Evolutionary conservation across 306 rosid genomes (phyloP).

Genomic region (Dicorynia guianensis): DNA sequence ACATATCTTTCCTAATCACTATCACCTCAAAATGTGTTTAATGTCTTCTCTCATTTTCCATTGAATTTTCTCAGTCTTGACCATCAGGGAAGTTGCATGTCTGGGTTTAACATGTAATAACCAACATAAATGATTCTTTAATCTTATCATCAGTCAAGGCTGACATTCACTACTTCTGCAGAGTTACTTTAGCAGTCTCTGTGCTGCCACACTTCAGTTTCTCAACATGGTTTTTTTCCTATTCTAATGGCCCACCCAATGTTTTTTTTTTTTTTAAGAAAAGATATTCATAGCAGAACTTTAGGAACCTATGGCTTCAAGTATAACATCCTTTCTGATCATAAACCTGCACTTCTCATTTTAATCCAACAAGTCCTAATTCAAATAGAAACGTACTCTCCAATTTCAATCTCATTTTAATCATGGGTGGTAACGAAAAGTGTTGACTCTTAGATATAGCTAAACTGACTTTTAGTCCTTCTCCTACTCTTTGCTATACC

Average conservation of each 20-base stretch:
- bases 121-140: not conserved
- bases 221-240: not conserved
- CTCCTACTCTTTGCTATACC: not conserved
- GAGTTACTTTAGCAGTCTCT: too few species aligned
- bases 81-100: not conserved
- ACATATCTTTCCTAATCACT: not conserved
- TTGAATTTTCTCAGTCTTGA: too few species aligned
- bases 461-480: not conserved
- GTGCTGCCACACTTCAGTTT: slow-evolving; percentile 4
- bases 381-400: slow-evolving; percentile 29
- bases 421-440: slow-evolving; percentile 22
- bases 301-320: slow-evolving; percentile 1
- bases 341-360: slow-evolving; percentile 19
- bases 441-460: slow-evolving; percentile 3
- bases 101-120: not conserved
- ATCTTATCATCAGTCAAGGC: not conserved
- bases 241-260: not conserved
- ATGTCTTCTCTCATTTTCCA: not conserved
- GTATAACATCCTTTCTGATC: slow-evolving; percentile 22
- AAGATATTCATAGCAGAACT: slow-evolving; percentile 19
- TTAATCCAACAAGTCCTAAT: slow-evolving; percentile 20
- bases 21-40: not conserved
- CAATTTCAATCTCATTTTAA: slow-evolving; percentile 4
- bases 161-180: not conserved
- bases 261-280: not conserved